Base-by-base conservation (phyloP, 768 basidiomycete genomes). In the Phanerochaete carnosa region DNA sequence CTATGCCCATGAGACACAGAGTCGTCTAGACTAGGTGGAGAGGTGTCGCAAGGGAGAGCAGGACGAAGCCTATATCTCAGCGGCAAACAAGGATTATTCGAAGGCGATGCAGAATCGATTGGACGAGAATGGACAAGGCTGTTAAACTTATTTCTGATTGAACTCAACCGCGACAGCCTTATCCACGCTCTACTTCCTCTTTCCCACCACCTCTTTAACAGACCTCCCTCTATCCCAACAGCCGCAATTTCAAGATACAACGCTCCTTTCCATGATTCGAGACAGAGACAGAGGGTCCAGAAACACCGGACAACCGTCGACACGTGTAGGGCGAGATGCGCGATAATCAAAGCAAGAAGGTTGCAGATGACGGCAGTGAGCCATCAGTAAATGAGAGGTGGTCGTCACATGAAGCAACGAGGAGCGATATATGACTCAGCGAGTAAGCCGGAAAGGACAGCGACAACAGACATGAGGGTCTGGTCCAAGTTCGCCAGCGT, bases 151-250 rank as follows among this genome's bases (percentile, higher is more conserved):
- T 25, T 3, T 22, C 23, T 39, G 35, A 55, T 39, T 55, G 35
- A 55, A 55, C 35, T 39, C 54, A 55, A 55, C 33, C 43, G 26
- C 35, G 25, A 55, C 54, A 43, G 54, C 54, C 54, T 55, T 26
- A 3, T 52, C 50, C 50, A 52, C 50, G 50, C 30, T 29, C 13
- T 22, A n/a, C 22, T 15, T 11, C 3, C 4, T 32, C 1, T 29
- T 30, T 52, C 28, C 26, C 22, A 5, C 22, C 5, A 13, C 22
- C 22, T 22, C 22, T 26, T 11, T n/a, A n/a, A n/a, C 3, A 12
- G n/a, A 12, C 43, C 22, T 49, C n/a, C 26, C 19, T 5, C 3
- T 26, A 22, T 13, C 13, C 16, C 26, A 13, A 52, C 7, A 15
- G 28, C 25, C n/a, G 32, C 50, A 29, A 15, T 16, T 29, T 3